Evolutionary conservation across 108 stramenopile species (phyloP), one percentile per base, ranked within the genome.

Genomic region (Fragilaria radians): DNA sequence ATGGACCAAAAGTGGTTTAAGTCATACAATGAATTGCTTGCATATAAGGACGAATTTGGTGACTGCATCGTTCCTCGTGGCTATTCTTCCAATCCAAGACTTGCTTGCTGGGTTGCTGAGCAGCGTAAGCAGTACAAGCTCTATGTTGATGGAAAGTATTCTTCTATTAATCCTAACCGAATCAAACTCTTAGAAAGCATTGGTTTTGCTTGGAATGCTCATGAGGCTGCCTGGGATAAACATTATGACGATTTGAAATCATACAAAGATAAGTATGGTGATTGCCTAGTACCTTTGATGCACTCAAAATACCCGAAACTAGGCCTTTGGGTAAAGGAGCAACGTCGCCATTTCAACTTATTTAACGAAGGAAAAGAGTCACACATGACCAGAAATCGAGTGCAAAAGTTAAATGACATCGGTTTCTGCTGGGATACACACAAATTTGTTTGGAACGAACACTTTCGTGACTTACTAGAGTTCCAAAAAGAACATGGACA

Each of bases 351-450:
- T 28, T 85, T 73, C 54, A 48, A 49, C 3, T 46, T 78, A 30
- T 46, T 68, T 45, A 57, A 52, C 19, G 46, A 59, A 23, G 77
- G 76, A 1, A 66, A 63, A 45, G 5, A 53, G 7, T 65, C 61
- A 19, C 34, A 60, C 56, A 68, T 74, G 67, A 67, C 61, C 0
- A 52, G 51, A 19, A 48, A 57, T 24, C 66, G 72, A 22, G 61
- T 52, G 5, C 51, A 63, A 24, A 51, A 48, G 1, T 54, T 85
- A 21, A 62, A 75, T 50, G 61, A 28, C 4, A 46, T 78, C 34
- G 83, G 77, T 5, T 85, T 85, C 52, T 63, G 68, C 50, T 85
- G 79, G 79, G 74, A 76, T 26, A 61, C 74, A 0, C 74, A 76
- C 31, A 61, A 69, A 53, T 65, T 59, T 34, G 54, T 52, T 3